Evolutionary conservation across 129 eudicot species (phyloP).

Genomic region (Scalesia atractyloides): DNA sequence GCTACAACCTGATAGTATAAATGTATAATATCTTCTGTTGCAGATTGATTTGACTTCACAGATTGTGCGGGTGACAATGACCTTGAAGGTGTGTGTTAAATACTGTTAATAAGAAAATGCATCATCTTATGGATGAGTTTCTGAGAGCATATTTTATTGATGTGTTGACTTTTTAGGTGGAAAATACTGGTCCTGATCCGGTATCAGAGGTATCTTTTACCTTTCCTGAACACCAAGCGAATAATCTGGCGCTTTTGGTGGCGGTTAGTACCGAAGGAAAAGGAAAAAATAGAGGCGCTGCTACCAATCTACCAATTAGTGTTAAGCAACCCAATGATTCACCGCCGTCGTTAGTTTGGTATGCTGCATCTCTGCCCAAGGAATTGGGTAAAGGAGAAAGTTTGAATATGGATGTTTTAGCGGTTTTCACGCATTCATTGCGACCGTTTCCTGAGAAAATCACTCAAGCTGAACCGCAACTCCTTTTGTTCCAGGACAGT

Average conservation of each 20-base stretch:
- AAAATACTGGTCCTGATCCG: slow-evolving; percentile 68
- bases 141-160: not conserved
- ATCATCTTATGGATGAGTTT: slow-evolving; percentile 7
- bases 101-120: not conserved
- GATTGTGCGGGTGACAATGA: slow-evolving; percentile 64
- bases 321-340: slow-evolving; percentile 53
- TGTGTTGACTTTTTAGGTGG: slow-evolving; percentile 46
- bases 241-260: slow-evolving; percentile 53
- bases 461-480: slow-evolving; percentile 78
- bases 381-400: slow-evolving; percentile 62
- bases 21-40: slow-evolving; percentile 32
- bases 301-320: slow-evolving; percentile 48
- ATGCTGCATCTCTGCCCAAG: slow-evolving; percentile 62
- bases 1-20: slow-evolving; percentile 27
- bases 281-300: slow-evolving; percentile 55
- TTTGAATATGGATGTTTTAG: slow-evolving; percentile 61
- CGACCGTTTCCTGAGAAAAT: slow-evolving; percentile 88
- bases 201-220: slow-evolving; percentile 67
- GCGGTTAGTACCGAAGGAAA: slow-evolving; percentile 56
- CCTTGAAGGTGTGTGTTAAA: slow-evolving; percentile 55
- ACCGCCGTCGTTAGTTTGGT: slow-evolving; percentile 70
- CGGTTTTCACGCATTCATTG: slow-evolving; percentile 63
- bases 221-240: slow-evolving; percentile 75
- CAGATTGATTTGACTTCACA: slow-evolving; percentile 93
- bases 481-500: slow-evolving; percentile 73